A percentile compares a stretch with the other conserved stretches of the same genome.
These are phyloP conservation scores for Neoascochyta sp. DNA, from an alignment of 2,329 filamentous ascomycete species.

Conservation along the genomic window DNA sequence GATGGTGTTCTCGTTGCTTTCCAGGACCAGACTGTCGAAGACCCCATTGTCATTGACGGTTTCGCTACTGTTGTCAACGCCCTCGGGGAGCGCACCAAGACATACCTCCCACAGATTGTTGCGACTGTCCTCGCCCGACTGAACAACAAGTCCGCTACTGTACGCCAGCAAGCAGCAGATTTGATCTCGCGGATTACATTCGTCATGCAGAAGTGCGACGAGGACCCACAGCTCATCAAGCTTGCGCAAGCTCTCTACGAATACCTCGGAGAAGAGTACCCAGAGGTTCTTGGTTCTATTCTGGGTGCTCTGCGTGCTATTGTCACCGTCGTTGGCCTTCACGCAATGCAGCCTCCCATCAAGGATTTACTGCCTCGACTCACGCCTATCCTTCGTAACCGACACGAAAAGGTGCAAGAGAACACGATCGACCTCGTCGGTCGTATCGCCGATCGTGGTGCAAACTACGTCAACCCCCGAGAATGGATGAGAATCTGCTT, in stretches of 20 bases:
- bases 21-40: slow-evolving; percentile 96
- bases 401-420: slow-evolving; percentile 98
- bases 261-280: slow-evolving; percentile 97
- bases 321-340: slow-evolving; percentile 95
- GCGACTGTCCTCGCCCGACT: slow-evolving; percentile 93
- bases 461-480: slow-evolving; percentile 91
- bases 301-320: slow-evolving; percentile 92
- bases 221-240: slow-evolving; percentile 94
- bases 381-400: slow-evolving; percentile 96
- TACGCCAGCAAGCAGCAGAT: slow-evolving; percentile 94
- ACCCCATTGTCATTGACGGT: slow-evolving; percentile 92
- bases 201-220: slow-evolving; percentile 98
- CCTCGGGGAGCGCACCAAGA: slow-evolving; percentile 87
- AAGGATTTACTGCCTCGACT: slow-evolving; percentile 91
- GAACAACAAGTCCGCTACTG: slow-evolving; percentile 96
- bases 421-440: slow-evolving; percentile 98
- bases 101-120: slow-evolving; percentile 94
- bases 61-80: slow-evolving; percentile 98
- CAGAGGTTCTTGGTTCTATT: slow-evolving; percentile 94
- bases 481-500: slow-evolving; percentile 99
- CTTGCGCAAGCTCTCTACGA: slow-evolving; percentile 93
- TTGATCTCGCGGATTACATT: slow-evolving; percentile 95
- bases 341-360: slow-evolving; percentile 97
- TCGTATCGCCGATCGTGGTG: slow-evolving; percentile 93
- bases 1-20: slow-evolving; percentile 95